Conservation (phyloP, 441 rosid species). For the Pelargonium exstipulatum region DNA sequence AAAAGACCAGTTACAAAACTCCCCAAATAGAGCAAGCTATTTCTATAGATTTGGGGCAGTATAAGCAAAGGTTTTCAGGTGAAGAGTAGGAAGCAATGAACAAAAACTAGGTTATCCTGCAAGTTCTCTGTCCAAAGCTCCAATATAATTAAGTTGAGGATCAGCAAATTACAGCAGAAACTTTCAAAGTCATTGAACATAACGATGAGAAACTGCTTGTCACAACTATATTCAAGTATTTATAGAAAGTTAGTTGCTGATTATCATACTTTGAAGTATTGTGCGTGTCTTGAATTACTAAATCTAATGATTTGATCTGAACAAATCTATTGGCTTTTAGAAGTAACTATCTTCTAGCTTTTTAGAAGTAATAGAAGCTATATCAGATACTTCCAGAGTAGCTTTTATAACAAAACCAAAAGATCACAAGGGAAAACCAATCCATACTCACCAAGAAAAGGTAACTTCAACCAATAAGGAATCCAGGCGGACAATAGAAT, state of each 20-base stretch:
- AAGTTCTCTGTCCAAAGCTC: neutral
- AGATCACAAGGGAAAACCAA: neutral
- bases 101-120: neutral
- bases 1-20: neutral
- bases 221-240: neutral
- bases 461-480: neutral
- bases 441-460: neutral
- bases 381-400: neutral
- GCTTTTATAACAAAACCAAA: neutral
- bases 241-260: neutral
- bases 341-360: neutral
- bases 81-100: neutral
- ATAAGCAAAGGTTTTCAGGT: neutral
- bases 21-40: neutral
- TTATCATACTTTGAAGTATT: neutral
- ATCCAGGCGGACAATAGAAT: neutral
- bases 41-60: neutral
- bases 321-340: neutral
- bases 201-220: neutral
- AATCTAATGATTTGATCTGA: neutral
- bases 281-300: neutral
- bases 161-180: neutral
- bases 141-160: neutral
- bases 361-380: neutral
- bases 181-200: neutral